phyloP scores from a whole-genome alignment of 345 rosid species.

The Eutrema heterophyllum region DNA sequence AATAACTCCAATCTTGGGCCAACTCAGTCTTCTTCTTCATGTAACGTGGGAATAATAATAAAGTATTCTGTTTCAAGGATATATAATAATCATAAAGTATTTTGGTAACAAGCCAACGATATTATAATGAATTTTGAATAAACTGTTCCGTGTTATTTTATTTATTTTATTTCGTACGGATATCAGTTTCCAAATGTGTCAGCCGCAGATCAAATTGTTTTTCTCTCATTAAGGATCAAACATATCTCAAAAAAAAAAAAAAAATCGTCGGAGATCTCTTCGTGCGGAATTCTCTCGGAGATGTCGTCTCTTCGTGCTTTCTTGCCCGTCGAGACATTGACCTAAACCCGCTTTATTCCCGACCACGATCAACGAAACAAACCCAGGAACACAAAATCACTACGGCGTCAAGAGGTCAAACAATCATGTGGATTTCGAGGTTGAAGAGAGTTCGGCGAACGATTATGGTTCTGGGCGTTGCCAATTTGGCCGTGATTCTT shows the following conservation, averaged over 20 bases:
- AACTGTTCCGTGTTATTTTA: not conserved
- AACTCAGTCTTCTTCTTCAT: not conserved
- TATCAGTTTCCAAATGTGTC: not conserved
- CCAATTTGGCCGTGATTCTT: constrained; percentile 43
- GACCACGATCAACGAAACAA: not conserved
- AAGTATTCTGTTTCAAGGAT: not conserved
- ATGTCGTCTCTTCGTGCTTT: constrained; percentile 29
- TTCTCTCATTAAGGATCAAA: not conserved
- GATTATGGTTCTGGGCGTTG: constrained; percentile 39
- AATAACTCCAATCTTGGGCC: not conserved
- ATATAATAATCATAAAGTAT: no score
- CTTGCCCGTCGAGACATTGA: constrained; percentile 25
- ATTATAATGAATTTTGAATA: not conserved
- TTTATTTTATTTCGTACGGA: not conserved
- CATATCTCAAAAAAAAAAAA: not conserved
- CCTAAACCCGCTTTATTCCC: not conserved
- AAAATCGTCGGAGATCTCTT: constrained; percentile 1
- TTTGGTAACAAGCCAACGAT: not conserved
- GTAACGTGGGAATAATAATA: not conserved
- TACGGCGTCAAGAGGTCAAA: not conserved
- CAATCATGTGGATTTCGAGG: constrained; percentile 37
- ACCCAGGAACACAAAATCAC: not conserved
- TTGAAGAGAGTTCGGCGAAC: constrained; percentile 43
- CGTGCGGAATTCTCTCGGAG: constrained; percentile 16
- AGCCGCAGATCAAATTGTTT: constrained; percentile 9